Evolutionary conservation across 805 yeast species (phyloP), one percentile per base, ranked within the genome.

Genomic region (Candida alai): DNA sequence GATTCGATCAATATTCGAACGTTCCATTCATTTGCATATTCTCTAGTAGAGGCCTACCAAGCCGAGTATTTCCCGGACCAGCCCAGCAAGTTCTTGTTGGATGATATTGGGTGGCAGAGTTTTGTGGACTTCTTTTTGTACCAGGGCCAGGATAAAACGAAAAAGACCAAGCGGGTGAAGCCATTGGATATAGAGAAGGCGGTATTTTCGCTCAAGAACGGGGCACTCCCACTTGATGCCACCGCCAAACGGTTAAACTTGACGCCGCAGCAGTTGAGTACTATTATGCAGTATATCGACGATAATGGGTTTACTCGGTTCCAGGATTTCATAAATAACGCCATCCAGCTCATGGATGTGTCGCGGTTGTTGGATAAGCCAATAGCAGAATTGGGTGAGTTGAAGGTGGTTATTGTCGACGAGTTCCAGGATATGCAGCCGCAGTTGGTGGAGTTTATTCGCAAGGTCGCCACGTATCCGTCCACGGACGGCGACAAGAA

Each of bases 401-500:
- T 54, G 35, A 55, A 51, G 32, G 64, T 52, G 2, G 64, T 80
- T 0, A 53, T 84, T 1, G 77, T 83, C 9, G 90, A 84, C 56
- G 90, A 84, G 50, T 79, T 78, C 47, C 90, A 84, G 50, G 90
- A 84, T 53, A 65, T 82, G 50, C 74, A 78, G 41, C 70, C 72
- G 0, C 64, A 62, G 7, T 56, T 81, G 14, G 46, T 74, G 17
- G 63, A 65, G 13, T 50, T 82, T 2, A 56, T 80, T 4, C 43
- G 47, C 27, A 48, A 53, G 4, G 49, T 62, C 1, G 56, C 74
- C 2, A 42, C 66, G 0, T 62, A 64, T 40, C 68, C 65, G 5
- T 53, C 60, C 3, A 19, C 28, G 4, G 51, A 39, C 3, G 24
- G 18, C 11, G 36, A 14, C 5, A 44, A 47, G 2, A 68, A 73